A percentile compares a stretch with the other conserved stretches of the same genome.
These are phyloP conservation scores for Theileria annulata DNA, from an alignment of 169 alveolate genomes.

Conservation along the genomic window DNA sequence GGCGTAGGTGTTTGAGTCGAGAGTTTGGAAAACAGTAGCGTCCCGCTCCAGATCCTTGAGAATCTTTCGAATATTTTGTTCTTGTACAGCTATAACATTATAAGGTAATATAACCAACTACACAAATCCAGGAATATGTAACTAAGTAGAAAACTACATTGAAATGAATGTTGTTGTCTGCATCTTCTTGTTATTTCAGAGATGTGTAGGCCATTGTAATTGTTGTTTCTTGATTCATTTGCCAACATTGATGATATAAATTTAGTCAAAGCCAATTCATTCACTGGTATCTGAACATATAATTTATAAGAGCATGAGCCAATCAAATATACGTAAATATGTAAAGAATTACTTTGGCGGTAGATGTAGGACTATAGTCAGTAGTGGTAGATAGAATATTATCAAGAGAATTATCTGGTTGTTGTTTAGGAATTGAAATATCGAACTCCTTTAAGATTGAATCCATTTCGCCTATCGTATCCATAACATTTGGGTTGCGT, in stretches of 20 bases:
- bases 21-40: slow-evolving; percentile 67
- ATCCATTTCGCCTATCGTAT: slow-evolving; percentile 12
- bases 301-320: neutral
- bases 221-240: slow-evolving; percentile 50
- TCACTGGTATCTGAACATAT: slow-evolving; percentile 26
- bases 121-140: neutral
- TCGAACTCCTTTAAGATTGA: slow-evolving; percentile 23
- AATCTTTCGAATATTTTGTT: slow-evolving; percentile 60
- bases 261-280: slow-evolving; percentile 37
- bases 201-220: slow-evolving; percentile 55
- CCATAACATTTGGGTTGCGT: slow-evolving; percentile 18
- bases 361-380: neutral
- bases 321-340: neutral
- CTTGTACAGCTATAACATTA: slow-evolving; percentile 45
- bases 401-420: neutral
- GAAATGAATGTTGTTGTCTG: slow-evolving; percentile 54
- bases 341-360: neutral
- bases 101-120: neutral
- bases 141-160: slow-evolving; percentile 42
- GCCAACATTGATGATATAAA: slow-evolving; percentile 51
- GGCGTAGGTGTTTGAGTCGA: slow-evolving; percentile 64
- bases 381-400: neutral
- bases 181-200: slow-evolving; percentile 40
- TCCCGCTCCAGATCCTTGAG: slow-evolving; percentile 64
- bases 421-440: neutral